These are phyloP conservation scores for Claviceps spartinae DNA, from an alignment of 2,329 filamentous ascomycete genomes.

Conservation along the genomic window DNA sequence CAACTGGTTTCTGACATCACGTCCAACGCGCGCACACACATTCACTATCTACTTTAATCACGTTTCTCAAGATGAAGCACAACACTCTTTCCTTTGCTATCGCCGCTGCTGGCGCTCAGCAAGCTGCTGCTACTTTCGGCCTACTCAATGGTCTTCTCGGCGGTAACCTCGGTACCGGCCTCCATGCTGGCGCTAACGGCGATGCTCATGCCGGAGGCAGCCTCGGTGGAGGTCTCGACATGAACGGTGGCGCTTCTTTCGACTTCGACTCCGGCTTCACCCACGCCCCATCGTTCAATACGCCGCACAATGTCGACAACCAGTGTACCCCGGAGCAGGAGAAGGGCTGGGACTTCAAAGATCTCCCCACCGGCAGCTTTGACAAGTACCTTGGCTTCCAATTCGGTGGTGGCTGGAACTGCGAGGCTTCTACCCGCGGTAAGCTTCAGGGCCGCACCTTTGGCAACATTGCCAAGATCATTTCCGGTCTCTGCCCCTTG, in stretches of 20 bases:
- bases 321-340: constrained; percentile 59
- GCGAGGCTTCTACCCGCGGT: constrained; percentile 49
- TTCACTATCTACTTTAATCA: constrained; percentile 5
- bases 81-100: constrained; percentile 31
- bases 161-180: constrained; percentile 4
- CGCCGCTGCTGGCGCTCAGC: constrained; percentile 36
- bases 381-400: constrained; percentile 55
- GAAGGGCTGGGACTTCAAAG: constrained; percentile 57
- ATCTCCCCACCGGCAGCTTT: constrained; percentile 50
- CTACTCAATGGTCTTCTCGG: not conserved
- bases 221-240: not conserved
- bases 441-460: constrained; percentile 36
- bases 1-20: constrained; percentile 8
- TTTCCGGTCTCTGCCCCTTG: constrained; percentile 38
- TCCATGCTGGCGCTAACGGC: not conserved
- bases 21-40: not conserved
- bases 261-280: constrained; percentile 8
- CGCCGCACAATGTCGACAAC: constrained; percentile 63
- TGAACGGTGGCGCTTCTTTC: not conserved
- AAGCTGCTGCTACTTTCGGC: constrained; percentile 30
- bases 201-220: not conserved
- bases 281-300: constrained; percentile 40
- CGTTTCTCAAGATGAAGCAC: constrained; percentile 34
- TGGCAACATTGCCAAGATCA: constrained; percentile 35
- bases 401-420: constrained; percentile 59